phyloP scores from a whole-genome alignment of 495 filamentous ascomycete species.

The Xylaria sp. region DNA sequence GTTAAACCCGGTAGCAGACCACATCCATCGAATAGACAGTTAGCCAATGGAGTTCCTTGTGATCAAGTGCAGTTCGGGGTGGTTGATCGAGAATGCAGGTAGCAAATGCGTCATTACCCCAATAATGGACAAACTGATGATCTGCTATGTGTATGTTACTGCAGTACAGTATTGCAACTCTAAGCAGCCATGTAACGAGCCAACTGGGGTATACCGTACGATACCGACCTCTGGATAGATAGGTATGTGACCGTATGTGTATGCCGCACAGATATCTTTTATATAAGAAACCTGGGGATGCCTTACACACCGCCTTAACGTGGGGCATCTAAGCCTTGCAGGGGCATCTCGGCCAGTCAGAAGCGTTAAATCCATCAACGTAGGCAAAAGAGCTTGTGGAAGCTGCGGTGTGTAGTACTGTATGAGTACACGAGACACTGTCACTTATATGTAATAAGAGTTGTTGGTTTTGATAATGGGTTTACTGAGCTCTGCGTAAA shows the following conservation, averaged over 20 bases:
- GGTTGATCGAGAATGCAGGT: not conserved
- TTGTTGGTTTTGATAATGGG: not conserved
- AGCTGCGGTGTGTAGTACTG: conserved; percentile 15
- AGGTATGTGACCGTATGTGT: not conserved
- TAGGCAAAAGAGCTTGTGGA: not conserved
- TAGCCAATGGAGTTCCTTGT: not conserved
- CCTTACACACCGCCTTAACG: conserved; percentile 13
- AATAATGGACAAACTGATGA: not conserved
- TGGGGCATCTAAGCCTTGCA: not conserved
- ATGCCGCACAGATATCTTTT: not conserved
- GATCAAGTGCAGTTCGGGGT: not conserved
- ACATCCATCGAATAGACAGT: not conserved
- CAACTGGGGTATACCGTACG: not conserved
- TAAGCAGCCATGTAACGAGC: conserved; percentile 11
- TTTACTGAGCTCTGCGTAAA: not conserved
- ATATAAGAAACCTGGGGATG: not conserved
- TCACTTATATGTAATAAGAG: too few relatives aligned
- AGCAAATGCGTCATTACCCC: conserved; percentile 14
- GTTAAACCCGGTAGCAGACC: not conserved
- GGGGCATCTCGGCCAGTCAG: conserved; percentile 8
- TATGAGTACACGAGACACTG: not conserved
- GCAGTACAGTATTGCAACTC: conserved; percentile 11
- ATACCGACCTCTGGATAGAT: not conserved
- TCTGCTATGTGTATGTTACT: conserved; percentile 14
- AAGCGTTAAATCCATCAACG: not conserved